Conservation (phyloP, 2,329 filamentous ascomycete species). For the Lecanicillium sp. region DNA sequence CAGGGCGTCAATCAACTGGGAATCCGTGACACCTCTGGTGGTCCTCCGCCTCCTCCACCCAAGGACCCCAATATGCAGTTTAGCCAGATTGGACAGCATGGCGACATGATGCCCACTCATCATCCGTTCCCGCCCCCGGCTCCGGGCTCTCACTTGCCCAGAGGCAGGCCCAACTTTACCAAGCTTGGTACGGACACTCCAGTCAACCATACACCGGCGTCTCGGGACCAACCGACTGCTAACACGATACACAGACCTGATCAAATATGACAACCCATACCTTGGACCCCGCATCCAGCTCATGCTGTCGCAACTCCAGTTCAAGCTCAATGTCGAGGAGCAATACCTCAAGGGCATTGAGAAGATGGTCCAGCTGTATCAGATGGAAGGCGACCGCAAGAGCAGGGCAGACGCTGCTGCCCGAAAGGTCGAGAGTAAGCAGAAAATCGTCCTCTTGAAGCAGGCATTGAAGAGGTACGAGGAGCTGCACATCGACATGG, state of each 20-base stretch:
- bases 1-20: constrained; percentile 59
- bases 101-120: constrained; percentile 70
- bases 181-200: constrained; percentile 66
- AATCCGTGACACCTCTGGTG: constrained; percentile 34
- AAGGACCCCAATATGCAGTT: constrained; percentile 54
- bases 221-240: too few species aligned
- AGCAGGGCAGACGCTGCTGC: constrained; percentile 89
- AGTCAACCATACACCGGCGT: too few species aligned
- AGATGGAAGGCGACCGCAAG: constrained; percentile 95
- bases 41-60: constrained; percentile 58
- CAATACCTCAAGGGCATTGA: constrained; percentile 98
- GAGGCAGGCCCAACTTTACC: constrained; percentile 81
- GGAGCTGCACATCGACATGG: constrained; percentile 91
- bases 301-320: constrained; percentile 97
- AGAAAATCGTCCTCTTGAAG: constrained; percentile 93
- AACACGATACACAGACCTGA: constrained; percentile 63
- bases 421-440: constrained; percentile 85
- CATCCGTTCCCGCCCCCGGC: constrained; percentile 66
- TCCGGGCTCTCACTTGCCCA: constrained; percentile 59
- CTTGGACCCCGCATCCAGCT: constrained; percentile 96
- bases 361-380: constrained; percentile 97
- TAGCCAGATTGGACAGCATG: constrained; percentile 53
- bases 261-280: constrained; percentile 96
- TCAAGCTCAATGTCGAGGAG: constrained; percentile 97
- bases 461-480: constrained; percentile 96